Evolutionary conservation across 257 asterid genomes (phyloP), one percentile per base, ranked within the genome.

Genomic region (Gynochthodes officinalis): DNA sequence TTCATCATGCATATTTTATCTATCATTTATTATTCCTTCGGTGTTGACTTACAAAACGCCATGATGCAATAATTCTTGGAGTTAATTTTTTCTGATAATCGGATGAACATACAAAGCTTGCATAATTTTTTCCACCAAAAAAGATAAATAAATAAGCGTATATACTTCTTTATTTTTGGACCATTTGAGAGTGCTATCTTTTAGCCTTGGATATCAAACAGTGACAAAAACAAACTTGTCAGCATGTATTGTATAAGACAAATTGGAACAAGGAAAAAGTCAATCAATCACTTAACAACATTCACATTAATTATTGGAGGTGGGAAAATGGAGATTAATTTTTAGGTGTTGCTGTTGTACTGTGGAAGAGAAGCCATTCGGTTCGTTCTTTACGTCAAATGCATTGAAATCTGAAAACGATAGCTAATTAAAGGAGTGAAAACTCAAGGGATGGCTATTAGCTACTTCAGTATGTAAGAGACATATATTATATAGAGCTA

Each of bases 251-350:
- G 40, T 49, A 72, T 10, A 40, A 48, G 73, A 52, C 62, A 74
- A 69, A 70, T 19, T 28, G 25, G 21, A 16, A 37, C 64, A 57
- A 40, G 46, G 40, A 64, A 79, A 44, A 70, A 64, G 62, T 79
- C 76, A 49, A 70, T 40, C 27, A 43, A 65, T 35, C 63, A 21
- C 66, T 57, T 66, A 27, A 67, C 58, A 66, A 59, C 62, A 63
- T 59, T 67, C n/a, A n/a, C n/a, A n/a, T n/a, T n/a, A n/a, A n/a
- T n/a, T n/a, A n/a, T n/a, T n/a, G n/a, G n/a, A n/a, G n/a, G n/a
- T n/a, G n/a, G n/a, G n/a, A n/a, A n/a, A n/a, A n/a, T n/a, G n/a
- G n/a, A n/a, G n/a, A n/a, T n/a, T n/a, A n/a, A n/a, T n/a, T n/a
- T n/a, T n/a, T n/a, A n/a, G n/a, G n/a, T n/a, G n/a, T n/a, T n/a